Percentiles rank a stretch among this genome's conserved stretches.
Conservation (phyloP, 768 basidiomycete species). For the Filobasidium floriforme region DNA sequence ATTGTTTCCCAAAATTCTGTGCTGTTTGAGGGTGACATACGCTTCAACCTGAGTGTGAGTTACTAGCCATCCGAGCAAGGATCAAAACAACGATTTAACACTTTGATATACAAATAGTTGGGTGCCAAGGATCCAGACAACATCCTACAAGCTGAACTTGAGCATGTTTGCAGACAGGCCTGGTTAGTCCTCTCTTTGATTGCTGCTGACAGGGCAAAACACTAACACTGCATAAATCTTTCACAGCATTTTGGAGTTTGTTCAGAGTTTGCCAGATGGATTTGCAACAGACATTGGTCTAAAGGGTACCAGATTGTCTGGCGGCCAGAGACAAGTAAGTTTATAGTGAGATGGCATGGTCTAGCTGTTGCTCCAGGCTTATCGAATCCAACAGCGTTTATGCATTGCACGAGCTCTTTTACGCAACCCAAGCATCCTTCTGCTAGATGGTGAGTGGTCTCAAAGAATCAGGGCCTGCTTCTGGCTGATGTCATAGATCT, state of each 20-base stretch:
- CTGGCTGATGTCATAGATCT: not conserved
- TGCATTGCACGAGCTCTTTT: slow-evolving; percentile 42
- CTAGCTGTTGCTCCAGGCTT: no score
- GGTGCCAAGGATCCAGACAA: slow-evolving; percentile 23
- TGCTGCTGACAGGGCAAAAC: not conserved
- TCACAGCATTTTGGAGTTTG: slow-evolving; percentile 30
- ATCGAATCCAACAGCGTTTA: slow-evolving; percentile 19
- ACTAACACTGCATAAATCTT: not conserved
- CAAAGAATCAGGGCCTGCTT: no score
- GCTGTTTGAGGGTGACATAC: slow-evolving; percentile 37
- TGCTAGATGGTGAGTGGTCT: slow-evolving; percentile 30
- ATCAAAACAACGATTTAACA: no score
- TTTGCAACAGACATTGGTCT: slow-evolving; percentile 39
- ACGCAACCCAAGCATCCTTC: slow-evolving; percentile 36
- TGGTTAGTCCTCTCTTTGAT: slow-evolving; percentile 21
- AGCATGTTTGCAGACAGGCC: slow-evolving; percentile 29
- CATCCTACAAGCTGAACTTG: slow-evolving; percentile 25
- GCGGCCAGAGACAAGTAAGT: slow-evolving; percentile 35
- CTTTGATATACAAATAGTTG: no score
- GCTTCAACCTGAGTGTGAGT: slow-evolving; percentile 31
- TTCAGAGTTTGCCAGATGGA: slow-evolving; percentile 30
- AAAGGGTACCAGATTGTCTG: slow-evolving; percentile 38
- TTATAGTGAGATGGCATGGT: no score
- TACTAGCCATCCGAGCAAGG: not conserved
- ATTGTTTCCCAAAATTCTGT: slow-evolving; percentile 42